Conservation (phyloP, 225 moss, liverwort and hornwort genomes). For the Bryum argenteum region DNA sequence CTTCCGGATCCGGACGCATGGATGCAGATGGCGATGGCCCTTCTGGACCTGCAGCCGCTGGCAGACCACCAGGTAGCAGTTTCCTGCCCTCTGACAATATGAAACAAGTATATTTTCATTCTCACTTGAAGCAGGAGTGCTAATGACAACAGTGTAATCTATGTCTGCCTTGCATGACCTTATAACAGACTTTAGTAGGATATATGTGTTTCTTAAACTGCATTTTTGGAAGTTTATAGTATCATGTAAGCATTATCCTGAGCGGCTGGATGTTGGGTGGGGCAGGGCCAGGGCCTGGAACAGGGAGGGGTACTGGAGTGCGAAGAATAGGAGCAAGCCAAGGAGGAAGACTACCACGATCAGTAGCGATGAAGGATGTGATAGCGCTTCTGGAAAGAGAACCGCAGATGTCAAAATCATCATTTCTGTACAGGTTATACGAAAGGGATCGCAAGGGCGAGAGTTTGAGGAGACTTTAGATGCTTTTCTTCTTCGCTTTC, state of each 20-base stretch:
- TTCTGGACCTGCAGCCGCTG: slow-evolving; percentile 50
- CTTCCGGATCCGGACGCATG: slow-evolving; percentile 49
- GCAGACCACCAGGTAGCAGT: slow-evolving; percentile 74
- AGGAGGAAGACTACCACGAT: slow-evolving; percentile 69
- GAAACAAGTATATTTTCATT: too few species aligned
- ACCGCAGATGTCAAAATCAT: slow-evolving; percentile 82
- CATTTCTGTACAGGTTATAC: slow-evolving; percentile 81
- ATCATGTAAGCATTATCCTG: too few species aligned
- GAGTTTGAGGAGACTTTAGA: slow-evolving; percentile 48
- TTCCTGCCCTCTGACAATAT: too few species aligned
- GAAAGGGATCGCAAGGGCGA: slow-evolving; percentile 74
- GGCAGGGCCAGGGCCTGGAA: slow-evolving; percentile 75
- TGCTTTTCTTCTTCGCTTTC: slow-evolving; percentile 14
- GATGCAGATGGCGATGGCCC: slow-evolving; percentile 58
- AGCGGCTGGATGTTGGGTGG: too few species aligned
- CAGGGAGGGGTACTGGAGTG: slow-evolving; percentile 46
- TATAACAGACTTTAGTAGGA: background rate
- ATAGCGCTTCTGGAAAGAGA: slow-evolving; percentile 86
- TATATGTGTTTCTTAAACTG: too few species aligned
- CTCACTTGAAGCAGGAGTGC: background rate
- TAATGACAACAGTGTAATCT: background rate
- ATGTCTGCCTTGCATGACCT: background rate
- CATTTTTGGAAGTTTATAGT: too few species aligned
- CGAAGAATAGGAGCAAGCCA: slow-evolving; percentile 54
- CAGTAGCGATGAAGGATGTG: slow-evolving; percentile 72